These are phyloP conservation scores for Diaporthe citri DNA, from an alignment of 2,329 filamentous ascomycete genomes.

Conservation along the genomic window DNA sequence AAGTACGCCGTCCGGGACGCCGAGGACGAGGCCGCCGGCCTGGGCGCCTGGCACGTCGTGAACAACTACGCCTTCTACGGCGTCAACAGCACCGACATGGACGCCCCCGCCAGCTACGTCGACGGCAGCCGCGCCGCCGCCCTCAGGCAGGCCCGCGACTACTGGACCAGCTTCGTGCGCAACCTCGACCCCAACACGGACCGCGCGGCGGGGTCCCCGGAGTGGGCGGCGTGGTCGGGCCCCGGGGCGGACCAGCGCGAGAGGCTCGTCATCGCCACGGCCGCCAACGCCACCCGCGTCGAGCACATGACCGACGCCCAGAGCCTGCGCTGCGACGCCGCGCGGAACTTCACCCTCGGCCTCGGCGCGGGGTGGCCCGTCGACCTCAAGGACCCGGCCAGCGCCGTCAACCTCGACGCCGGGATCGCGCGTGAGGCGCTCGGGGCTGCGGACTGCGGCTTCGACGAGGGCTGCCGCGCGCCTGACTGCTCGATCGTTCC, in stretches of 20 bases:
- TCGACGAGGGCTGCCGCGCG: slow-evolving; percentile 23
- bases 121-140: background rate
- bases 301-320: slow-evolving; percentile 27
- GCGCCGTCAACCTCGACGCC: slow-evolving; percentile 9
- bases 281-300: background rate
- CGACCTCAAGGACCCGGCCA: slow-evolving; percentile 6
- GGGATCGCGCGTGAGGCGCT: slow-evolving; percentile 6
- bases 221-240: background rate
- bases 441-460: background rate
- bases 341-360: background rate
- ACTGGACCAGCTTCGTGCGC: slow-evolving; percentile 30
- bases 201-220: background rate
- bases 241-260: background rate
- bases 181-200: slow-evolving; percentile 27
- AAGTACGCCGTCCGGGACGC: slow-evolving; percentile 27
- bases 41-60: slow-evolving; percentile 22
- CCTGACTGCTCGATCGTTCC: slow-evolving; percentile 3
- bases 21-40: slow-evolving; percentile 13
- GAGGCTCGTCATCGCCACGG: slow-evolving; percentile 19
- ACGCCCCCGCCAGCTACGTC: background rate
- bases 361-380: background rate
- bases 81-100: slow-evolving; percentile 19
- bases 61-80: slow-evolving; percentile 31
- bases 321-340: slow-evolving; percentile 28
- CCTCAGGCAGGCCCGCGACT: background rate